These are phyloP conservation scores for Apiospora rasikravindrae DNA, from an alignment of 2,329 filamentous ascomycete genomes.

Conservation along the genomic window DNA sequence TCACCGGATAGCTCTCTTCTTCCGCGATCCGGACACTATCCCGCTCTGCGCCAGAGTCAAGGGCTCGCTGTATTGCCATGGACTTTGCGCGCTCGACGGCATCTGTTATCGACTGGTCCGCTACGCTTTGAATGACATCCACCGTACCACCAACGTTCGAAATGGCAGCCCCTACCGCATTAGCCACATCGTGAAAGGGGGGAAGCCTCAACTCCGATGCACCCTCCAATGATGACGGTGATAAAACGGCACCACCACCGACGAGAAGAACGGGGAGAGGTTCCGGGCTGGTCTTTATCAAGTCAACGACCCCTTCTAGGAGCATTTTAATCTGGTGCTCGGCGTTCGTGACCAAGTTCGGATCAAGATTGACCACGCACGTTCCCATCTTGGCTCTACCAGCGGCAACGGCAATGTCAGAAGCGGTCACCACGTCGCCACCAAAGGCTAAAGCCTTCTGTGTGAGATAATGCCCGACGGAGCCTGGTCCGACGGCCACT, in stretches of 20 bases:
- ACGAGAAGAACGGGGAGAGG: constrained; percentile 62
- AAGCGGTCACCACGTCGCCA: constrained; percentile 59
- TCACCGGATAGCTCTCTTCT: background rate
- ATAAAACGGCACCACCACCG: constrained; percentile 63
- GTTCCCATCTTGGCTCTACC: constrained; percentile 45
- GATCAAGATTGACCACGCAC: constrained; percentile 30
- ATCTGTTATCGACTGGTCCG: background rate
- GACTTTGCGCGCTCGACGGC: background rate
- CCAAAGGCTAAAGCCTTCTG: constrained; percentile 60
- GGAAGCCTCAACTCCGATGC: constrained; percentile 59
- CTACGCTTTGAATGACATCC: background rate
- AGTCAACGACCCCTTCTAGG: constrained; percentile 62
- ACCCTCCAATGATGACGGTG: constrained; percentile 55
- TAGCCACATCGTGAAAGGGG: constrained; percentile 60
- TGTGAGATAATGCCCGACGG: constrained; percentile 59
- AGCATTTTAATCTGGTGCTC: constrained; percentile 51
- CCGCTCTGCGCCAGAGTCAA: background rate
- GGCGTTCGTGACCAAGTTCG: constrained; percentile 43
- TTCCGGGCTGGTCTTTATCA: constrained; percentile 62
- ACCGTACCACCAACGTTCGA: constrained; percentile 37
- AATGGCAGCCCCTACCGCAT: constrained; percentile 66
- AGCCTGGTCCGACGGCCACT: constrained; percentile 60
- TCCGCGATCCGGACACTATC: constrained; percentile 8
- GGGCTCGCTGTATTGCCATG: background rate
- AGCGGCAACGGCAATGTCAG: constrained; percentile 52